These are phyloP conservation scores for Dactylorhiza incarnata DNA, from an alignment of 106 monocot species.

Conservation along the genomic window DNA sequence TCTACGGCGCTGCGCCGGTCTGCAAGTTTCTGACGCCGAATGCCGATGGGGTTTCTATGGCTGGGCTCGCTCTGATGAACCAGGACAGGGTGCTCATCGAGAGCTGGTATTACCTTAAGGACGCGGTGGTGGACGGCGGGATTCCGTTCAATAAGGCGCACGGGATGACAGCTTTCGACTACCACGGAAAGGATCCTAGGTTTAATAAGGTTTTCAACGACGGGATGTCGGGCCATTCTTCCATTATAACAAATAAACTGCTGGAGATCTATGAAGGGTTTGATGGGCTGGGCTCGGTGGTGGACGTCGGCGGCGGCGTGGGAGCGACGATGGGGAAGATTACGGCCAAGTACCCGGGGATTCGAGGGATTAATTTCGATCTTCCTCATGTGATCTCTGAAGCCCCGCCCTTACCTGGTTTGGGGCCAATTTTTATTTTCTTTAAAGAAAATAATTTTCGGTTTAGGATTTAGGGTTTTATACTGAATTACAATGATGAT, in stretches of 20 bases:
- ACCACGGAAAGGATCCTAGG: conserved; percentile 25
- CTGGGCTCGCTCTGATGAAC: conserved; percentile 32
- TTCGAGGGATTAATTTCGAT: conserved; percentile 38
- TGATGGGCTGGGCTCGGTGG: conserved; percentile 13
- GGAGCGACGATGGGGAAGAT: conserved; percentile 28
- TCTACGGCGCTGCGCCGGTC: conserved; percentile 37
- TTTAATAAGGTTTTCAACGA: conserved; percentile 35
- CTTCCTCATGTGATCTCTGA: conserved; percentile 42
- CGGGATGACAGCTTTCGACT: conserved; percentile 32
- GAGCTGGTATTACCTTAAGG: conserved; percentile 9
- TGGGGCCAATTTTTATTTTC: background rate
- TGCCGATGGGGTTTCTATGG: conserved; percentile 48
- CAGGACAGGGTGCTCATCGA: conserved; percentile 59
- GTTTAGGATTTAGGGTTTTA: too few species aligned
- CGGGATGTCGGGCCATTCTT: conserved; percentile 11
- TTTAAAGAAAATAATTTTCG: too few species aligned
- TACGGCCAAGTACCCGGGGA: conserved; percentile 13
- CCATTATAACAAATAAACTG: too few species aligned
- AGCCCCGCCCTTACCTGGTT: conserved; percentile 28
- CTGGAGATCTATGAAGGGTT: too few species aligned
- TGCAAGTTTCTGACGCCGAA: conserved; percentile 37
- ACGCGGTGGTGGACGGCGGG: conserved; percentile 27
- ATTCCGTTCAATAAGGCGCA: conserved; percentile 38
- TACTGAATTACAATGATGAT: background rate
- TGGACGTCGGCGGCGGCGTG: conserved; percentile 41